Evolutionary conservation across 2,329 filamentous ascomycete genomes (phyloP).

Genomic region (Fonsecaea monophora): DNA sequence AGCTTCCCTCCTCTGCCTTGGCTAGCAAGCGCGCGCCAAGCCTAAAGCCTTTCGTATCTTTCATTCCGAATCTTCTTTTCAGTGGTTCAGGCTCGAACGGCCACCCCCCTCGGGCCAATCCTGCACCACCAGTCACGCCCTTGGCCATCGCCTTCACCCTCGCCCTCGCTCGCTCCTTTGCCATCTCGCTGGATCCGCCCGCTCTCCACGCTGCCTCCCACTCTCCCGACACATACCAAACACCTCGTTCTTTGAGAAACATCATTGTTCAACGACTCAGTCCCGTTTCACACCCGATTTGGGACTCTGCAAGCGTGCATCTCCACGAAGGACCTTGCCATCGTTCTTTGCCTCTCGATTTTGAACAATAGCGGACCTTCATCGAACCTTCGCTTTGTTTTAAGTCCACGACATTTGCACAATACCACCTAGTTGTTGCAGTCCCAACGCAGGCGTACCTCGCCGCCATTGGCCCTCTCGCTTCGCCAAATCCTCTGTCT

Average conservation of each 20-base stretch:
- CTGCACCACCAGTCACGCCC: neutral
- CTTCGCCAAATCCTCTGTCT: neutral
- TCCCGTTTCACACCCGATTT: neutral
- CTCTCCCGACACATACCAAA: slow-evolving; percentile 8
- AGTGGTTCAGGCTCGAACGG: slow-evolving; percentile 5
- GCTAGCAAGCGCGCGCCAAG: slow-evolving; percentile 1
- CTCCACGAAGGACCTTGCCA: neutral
- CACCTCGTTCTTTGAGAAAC: neutral
- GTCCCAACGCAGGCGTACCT: neutral
- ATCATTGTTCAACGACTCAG: neutral
- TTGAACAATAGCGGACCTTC: neutral
- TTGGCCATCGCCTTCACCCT: neutral
- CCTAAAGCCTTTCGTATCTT: neutral
- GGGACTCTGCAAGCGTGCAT: neutral
- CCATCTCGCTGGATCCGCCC: slow-evolving; percentile 2
- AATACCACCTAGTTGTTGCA: neutral
- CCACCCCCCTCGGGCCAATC: neutral
- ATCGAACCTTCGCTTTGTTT: neutral
- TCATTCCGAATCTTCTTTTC: neutral
- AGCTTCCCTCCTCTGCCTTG: neutral
- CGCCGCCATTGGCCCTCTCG: neutral
- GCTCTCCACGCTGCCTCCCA: slow-evolving; percentile 1
- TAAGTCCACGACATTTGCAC: neutral
- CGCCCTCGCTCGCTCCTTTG: neutral
- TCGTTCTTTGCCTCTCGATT: neutral